Percentiles rank a stretch among this genome's conserved stretches.
Evolutionary conservation across 2,329 filamentous ascomycete species (phyloP).

Genomic region (Fusarium solani-melongenae): DNA sequence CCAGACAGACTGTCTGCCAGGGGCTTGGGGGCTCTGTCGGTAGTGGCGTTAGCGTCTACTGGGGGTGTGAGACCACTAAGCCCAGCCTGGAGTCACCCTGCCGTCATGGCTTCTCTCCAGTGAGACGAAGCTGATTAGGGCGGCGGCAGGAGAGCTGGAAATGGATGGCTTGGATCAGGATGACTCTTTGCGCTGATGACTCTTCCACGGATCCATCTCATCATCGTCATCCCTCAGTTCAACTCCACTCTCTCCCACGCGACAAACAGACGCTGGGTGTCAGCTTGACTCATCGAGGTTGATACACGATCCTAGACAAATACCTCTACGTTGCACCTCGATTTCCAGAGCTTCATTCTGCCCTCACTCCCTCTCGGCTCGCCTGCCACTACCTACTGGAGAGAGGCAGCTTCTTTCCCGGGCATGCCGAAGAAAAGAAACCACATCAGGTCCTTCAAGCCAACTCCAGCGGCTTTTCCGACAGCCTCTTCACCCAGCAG

Average conservation of each 20-base stretch:
- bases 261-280: conserved; percentile 13
- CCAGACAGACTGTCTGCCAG: not conserved
- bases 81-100: conserved; percentile 19
- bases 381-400: not conserved
- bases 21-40: conserved; percentile 19
- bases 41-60: conserved; percentile 27
- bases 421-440: conserved; percentile 75
- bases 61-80: conserved; percentile 16
- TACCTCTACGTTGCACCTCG: conserved; percentile 27
- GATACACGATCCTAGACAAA: conserved; percentile 30
- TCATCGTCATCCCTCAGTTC: conserved; percentile 13
- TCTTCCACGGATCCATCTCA: conserved; percentile 3
- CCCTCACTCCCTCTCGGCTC: conserved; percentile 23
- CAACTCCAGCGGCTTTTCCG: conserved; percentile 65
- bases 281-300: conserved; percentile 34
- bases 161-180: conserved; percentile 4
- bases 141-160: not conserved
- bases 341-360: conserved; percentile 10
- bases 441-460: conserved; percentile 66
- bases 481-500: conserved; percentile 38
- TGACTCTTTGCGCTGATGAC: conserved; percentile 27
- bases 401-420: conserved; percentile 33
- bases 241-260: conserved; percentile 11
- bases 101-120: not conserved
- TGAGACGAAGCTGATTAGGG: not conserved